Percentiles rank a stretch among this genome's conserved stretches.
Evolutionary conservation across 2,329 filamentous ascomycete genomes (phyloP).

Genomic region (Colletotrichum ledebouriae): DNA sequence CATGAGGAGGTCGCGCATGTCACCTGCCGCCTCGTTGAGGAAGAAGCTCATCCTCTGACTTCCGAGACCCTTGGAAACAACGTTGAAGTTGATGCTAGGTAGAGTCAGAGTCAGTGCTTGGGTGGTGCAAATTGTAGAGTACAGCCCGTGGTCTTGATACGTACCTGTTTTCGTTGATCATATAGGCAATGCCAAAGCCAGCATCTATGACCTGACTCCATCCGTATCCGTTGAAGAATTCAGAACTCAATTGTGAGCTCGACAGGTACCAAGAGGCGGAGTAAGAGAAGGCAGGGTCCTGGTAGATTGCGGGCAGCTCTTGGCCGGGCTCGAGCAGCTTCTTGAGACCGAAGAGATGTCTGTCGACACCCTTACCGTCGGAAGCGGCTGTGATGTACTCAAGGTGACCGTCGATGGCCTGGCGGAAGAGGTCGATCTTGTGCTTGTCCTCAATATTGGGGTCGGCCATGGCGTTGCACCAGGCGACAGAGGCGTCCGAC

Average conservation of each 20-base stretch:
- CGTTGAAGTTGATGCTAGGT: slow-evolving; percentile 92
- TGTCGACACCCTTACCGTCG: slow-evolving; percentile 93
- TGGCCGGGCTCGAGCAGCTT: slow-evolving; percentile 86
- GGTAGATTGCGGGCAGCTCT: slow-evolving; percentile 84
- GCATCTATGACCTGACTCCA: slow-evolving; percentile 98
- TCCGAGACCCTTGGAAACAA: slow-evolving; percentile 93
- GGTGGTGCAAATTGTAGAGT: no score
- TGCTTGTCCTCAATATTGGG: slow-evolving; percentile 72
- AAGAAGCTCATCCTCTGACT: slow-evolving; percentile 96
- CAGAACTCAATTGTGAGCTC: slow-evolving; percentile 89
- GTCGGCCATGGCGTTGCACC: slow-evolving; percentile 89
- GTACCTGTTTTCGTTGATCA: slow-evolving; percentile 98
- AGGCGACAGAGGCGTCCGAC: slow-evolving; percentile 90
- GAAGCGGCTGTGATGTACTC: slow-evolving; percentile 92
- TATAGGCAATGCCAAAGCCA: slow-evolving; percentile 98
- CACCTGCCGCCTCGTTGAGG: slow-evolving; percentile 91
- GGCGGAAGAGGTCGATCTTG: slow-evolving; percentile 81
- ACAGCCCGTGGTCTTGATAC: no score
- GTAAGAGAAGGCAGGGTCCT: slow-evolving; percentile 88
- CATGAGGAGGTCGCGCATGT: slow-evolving; percentile 88
- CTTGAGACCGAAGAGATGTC: slow-evolving; percentile 97
- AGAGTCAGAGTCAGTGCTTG: not conserved
- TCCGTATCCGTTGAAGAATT: slow-evolving; percentile 99
- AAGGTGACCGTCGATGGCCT: slow-evolving; percentile 83
- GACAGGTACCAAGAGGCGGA: slow-evolving; percentile 91